phyloP scores from a whole-genome alignment of 768 basidiomycete genomes.

The Naganishia friedmannii region DNA sequence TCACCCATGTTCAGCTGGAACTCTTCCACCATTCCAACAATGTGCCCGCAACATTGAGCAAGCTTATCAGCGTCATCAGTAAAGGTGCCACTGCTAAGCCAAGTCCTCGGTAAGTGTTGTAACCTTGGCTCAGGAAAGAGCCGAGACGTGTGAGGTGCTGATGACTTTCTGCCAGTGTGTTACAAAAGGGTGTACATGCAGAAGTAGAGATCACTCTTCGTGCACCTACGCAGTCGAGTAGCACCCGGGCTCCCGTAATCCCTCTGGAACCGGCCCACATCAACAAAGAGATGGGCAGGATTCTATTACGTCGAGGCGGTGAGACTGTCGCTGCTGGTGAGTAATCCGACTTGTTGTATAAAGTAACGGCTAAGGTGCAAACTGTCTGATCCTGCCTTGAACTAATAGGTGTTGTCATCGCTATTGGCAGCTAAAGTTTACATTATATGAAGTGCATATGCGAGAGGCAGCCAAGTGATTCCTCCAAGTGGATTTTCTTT shows the following conservation, averaged over 20 bases:
- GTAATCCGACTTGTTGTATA: neutral
- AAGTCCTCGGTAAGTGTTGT: slow-evolving; percentile 69
- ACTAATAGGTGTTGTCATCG: slow-evolving; percentile 1
- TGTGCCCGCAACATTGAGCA: slow-evolving; percentile 81
- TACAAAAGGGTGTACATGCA: slow-evolving; percentile 80
- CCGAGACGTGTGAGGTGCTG: no score
- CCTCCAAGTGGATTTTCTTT: no score
- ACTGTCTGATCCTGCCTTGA: neutral
- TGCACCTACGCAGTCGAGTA: slow-evolving; percentile 58
- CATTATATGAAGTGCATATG: neutral
- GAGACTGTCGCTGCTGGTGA: slow-evolving; percentile 90
- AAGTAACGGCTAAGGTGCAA: no score
- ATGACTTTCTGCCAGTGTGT: slow-evolving; percentile 59
- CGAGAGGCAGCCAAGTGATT: no score
- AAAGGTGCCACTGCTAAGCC: slow-evolving; percentile 71
- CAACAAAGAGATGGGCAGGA: slow-evolving; percentile 95
- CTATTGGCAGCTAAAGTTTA: neutral
- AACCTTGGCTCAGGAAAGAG: neutral
- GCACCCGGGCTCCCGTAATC: slow-evolving; percentile 60
- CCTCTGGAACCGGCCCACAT: slow-evolving; percentile 78
- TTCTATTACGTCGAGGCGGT: slow-evolving; percentile 79
- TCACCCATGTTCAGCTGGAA: slow-evolving; percentile 57
- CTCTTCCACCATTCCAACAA: slow-evolving; percentile 92
- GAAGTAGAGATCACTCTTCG: slow-evolving; percentile 79
- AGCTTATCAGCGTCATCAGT: slow-evolving; percentile 74